Percentiles rank a stretch among this genome's conserved stretches.
phyloP scores from a whole-genome alignment of 2,329 filamentous ascomycete genomes.

The Mycosphaerelloides madeirae region DNA sequence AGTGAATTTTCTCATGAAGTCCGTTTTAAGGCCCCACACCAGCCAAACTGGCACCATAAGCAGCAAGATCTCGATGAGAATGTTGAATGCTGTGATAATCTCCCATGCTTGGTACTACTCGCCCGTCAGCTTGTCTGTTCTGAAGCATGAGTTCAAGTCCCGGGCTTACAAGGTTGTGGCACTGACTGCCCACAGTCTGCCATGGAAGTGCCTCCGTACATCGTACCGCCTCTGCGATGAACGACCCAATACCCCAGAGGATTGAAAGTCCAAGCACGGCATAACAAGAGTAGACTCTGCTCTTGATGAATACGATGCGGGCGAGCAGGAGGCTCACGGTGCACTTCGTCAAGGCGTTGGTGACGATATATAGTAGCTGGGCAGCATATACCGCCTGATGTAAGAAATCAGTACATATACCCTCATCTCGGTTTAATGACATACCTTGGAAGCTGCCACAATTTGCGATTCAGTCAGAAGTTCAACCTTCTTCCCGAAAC shows the following conservation, averaged over 20 bases:
- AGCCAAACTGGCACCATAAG: conserved; percentile 24
- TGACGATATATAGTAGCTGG: conserved; percentile 20
- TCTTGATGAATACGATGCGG: conserved; percentile 22
- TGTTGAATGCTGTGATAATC: conserved; percentile 21
- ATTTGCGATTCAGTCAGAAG: conserved; percentile 14
- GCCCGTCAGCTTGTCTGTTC: background rate
- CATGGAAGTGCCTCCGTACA: conserved; percentile 14
- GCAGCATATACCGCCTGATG: conserved; percentile 20
- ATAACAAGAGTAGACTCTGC: conserved; percentile 18
- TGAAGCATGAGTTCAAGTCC: background rate
- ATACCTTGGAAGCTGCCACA: conserved; percentile 16
- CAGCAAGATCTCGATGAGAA: conserved; percentile 18
- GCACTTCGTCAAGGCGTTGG: conserved; percentile 19
- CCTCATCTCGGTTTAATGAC: background rate
- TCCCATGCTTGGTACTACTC: conserved; percentile 15
- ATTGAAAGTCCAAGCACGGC: conserved; percentile 13
- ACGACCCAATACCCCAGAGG: conserved; percentile 17
- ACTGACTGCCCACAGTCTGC: conserved; percentile 18
- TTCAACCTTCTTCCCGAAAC: conserved; percentile 20
- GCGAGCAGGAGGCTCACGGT: conserved; percentile 23
- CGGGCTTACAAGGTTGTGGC: conserved; percentile 12
- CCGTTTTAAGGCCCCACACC: conserved; percentile 19
- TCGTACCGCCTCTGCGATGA: conserved; percentile 15
- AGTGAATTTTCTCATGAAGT: conserved; percentile 15
- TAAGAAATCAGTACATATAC: conserved; percentile 1